These are phyloP conservation scores for Crithidia brevicula DNA, from an alignment of 208 protist species.

Conservation along the genomic window DNA sequence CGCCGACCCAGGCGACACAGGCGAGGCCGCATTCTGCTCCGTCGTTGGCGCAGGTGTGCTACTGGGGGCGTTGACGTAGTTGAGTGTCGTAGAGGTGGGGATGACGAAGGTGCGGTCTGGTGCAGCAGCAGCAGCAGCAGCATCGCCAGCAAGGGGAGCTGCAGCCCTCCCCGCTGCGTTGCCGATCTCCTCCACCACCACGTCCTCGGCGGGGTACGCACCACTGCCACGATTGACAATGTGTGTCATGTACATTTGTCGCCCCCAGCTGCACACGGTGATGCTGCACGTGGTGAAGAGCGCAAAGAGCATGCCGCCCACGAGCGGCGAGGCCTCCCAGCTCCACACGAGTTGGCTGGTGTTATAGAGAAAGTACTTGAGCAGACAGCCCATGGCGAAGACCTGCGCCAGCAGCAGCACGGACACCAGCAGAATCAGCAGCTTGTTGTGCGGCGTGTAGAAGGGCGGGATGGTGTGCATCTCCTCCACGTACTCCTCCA, in stretches of 20 bases:
- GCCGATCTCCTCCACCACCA: slow-evolving; percentile 4
- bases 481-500: slow-evolving; percentile 49
- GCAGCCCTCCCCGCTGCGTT: no score
- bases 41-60: background rate
- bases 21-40: no score
- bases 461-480: slow-evolving; percentile 65
- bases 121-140: background rate
- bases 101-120: background rate
- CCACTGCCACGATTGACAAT: slow-evolving; percentile 2
- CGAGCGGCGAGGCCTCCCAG: slow-evolving; percentile 73
- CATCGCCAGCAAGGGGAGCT: background rate
- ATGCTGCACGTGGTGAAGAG: slow-evolving; percentile 29
- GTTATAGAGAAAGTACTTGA: slow-evolving; percentile 71
- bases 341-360: slow-evolving; percentile 69
- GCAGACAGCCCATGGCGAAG: slow-evolving; percentile 55
- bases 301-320: slow-evolving; percentile 54
- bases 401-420: slow-evolving; percentile 49
- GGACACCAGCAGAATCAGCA: slow-evolving; percentile 36
- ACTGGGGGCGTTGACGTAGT: slow-evolving; percentile 1
- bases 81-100: slow-evolving; percentile 3
- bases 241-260: slow-evolving; percentile 16
- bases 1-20: background rate
- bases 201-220: slow-evolving; percentile 12
- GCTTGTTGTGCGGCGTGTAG: slow-evolving; percentile 48
- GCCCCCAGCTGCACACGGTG: slow-evolving; percentile 20